Base-by-base conservation (phyloP, 495 filamentous ascomycete species). In the Penicillium steckii region DNA sequence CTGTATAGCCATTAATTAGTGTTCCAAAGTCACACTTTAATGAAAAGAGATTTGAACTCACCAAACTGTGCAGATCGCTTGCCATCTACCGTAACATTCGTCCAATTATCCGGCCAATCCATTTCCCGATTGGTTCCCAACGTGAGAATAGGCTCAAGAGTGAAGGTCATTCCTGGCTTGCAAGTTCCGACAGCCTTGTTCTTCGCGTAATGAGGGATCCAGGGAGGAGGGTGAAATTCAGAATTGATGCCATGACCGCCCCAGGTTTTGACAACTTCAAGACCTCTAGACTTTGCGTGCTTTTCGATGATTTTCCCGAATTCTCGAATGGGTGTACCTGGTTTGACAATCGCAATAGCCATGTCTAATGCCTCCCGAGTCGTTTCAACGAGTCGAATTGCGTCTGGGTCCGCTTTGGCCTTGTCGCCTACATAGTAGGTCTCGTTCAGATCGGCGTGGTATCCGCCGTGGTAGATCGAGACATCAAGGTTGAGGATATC, bases 51-150 rank as follows among this genome's bases (percentile, higher is more conserved):
- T 27, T 15, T 48, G 25, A 50, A 57, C 60, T 12, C 55, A 75
- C 72, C 72, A 60, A 89, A 89, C 66, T 89, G 86, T 1, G 86
- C 85, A 17, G 84, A 86, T 64, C 70, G 72, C 71, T 85, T 85
- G 3, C 86, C 86, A 54, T 89, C 86, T 44, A 78, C 76, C 1
- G 86, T 89, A 23, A 77, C 78, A 54, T 81, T 85, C 0, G 86
- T 89, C 86, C 86, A 89, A 59, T 87, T 77, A 65, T 89, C 86
- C 2, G 86, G 86, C 86, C 86, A 89, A 2, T 84, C 86, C 46
- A 82, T 70, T 56, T 88, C 86, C 35, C 73, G 71, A 50, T 84
- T 79, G 30, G 77, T 84, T 9, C 86, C 86, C 9, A 87, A 61
- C 3, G 81, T 78, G 53, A 89, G 77, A 80, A 89, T 89, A 27